Evolutionary conservation across 495 filamentous ascomycete species (phyloP).

Genomic region (Clavariopsis aquatica): DNA sequence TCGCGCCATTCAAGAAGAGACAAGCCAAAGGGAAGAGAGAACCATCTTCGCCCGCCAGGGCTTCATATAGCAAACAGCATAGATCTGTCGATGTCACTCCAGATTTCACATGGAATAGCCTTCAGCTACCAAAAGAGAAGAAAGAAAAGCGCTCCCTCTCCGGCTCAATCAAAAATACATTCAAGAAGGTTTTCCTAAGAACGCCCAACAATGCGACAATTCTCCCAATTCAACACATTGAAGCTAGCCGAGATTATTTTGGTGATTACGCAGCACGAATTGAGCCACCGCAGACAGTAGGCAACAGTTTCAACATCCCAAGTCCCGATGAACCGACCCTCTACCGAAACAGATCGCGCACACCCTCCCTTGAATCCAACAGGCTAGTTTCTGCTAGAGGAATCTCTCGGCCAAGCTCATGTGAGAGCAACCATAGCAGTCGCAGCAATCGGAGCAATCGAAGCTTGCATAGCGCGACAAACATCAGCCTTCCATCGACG

Average conservation of each 20-base stretch:
- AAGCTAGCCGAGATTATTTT: slow-evolving; percentile 35
- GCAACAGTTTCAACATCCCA: slow-evolving; percentile 14
- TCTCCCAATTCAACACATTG: slow-evolving; percentile 35
- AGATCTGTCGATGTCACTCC: slow-evolving; percentile 18
- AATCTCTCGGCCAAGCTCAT: slow-evolving; percentile 2
- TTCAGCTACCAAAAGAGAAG: slow-evolving; percentile 27
- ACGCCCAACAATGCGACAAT: slow-evolving; percentile 21
- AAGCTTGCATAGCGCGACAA: slow-evolving; percentile 25
- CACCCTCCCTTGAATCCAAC: slow-evolving; percentile 15
- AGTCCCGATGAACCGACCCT: slow-evolving; percentile 21
- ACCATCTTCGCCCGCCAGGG: background rate
- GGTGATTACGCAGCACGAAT: slow-evolving; percentile 5
- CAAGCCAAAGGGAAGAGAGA: slow-evolving; percentile 31
- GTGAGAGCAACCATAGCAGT: slow-evolving; percentile 14
- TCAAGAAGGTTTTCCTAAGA: slow-evolving; percentile 34
- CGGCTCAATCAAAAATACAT: slow-evolving; percentile 27
- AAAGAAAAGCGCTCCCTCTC: slow-evolving; percentile 37
- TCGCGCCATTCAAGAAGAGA: slow-evolving; percentile 43
- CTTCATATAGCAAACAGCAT: slow-evolving; percentile 19
- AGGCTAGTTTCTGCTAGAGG: no score
- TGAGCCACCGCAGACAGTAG: background rate
- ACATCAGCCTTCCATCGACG: slow-evolving; percentile 5
- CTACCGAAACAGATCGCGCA: slow-evolving; percentile 13
- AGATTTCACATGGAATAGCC: slow-evolving; percentile 1
- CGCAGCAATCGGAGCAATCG: slow-evolving; percentile 19